These are phyloP conservation scores for button mushroom (Agaricus bisporus) DNA, from an alignment of 768 basidiomycete species.

Conservation along the genomic window DNA sequence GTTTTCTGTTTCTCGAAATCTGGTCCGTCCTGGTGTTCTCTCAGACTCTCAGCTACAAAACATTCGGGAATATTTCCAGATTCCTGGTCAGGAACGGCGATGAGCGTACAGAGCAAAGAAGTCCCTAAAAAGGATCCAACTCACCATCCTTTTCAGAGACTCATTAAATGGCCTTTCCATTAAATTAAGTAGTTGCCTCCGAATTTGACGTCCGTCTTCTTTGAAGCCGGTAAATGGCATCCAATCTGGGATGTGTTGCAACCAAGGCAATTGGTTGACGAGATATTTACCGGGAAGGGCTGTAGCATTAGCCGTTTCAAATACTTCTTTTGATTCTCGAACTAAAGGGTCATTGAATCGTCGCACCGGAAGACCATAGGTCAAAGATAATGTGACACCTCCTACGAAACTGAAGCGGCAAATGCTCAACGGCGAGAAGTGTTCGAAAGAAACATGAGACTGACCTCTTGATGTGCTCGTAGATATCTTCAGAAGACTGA, in stretches of 20 bases:
- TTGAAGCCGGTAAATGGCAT: conserved; percentile 12
- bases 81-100: neutral
- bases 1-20: neutral
- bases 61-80: neutral
- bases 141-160: neutral
- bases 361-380: conserved; percentile 7
- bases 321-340: neutral
- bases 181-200: neutral
- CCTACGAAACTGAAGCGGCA: conserved; percentile 1
- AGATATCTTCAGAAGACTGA: conserved; percentile 4
- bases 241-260: conserved; percentile 12
- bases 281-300: conserved; percentile 7
- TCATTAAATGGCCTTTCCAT: neutral
- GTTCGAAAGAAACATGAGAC: neutral
- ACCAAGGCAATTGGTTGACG: conserved; percentile 7
- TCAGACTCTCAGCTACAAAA: neutral
- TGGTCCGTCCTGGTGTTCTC: neutral
- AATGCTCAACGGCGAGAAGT: neutral
- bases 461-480: conserved; percentile 5
- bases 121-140: neutral
- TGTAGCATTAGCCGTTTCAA: neutral
- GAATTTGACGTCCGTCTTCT: neutral
- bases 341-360: conserved; percentile 5
- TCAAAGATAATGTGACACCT: conserved; percentile 9
- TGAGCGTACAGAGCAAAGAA: neutral